Evolutionary conservation across 2,329 filamentous ascomycete genomes (phyloP).

Genomic region (Fusarium haematococcum): DNA sequence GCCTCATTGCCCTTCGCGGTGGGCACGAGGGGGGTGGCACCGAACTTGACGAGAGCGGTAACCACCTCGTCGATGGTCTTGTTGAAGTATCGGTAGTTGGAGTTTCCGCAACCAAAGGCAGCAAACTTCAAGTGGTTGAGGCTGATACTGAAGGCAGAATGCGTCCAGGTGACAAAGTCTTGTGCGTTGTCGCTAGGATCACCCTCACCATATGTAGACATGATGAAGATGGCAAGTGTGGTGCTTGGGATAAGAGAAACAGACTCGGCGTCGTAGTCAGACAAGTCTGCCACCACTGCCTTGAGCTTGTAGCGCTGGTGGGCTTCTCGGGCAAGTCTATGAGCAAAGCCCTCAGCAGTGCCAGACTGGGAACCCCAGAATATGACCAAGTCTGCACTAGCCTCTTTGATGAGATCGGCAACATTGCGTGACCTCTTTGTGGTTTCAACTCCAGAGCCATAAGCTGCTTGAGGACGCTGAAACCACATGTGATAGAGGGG

Average conservation of each 20-base stretch:
- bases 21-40: not conserved
- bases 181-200: not conserved
- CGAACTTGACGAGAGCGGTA: not conserved
- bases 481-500: not conserved
- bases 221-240: not conserved
- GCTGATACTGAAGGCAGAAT: not conserved
- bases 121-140: not conserved
- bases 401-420: not conserved
- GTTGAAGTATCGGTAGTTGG: not conserved
- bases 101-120: not conserved
- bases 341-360: not conserved
- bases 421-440: not conserved
- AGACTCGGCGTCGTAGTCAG: not conserved
- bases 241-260: not conserved
- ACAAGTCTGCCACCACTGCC: not conserved
- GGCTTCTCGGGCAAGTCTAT: not conserved
- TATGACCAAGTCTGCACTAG: not conserved
- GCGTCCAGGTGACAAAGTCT: not conserved
- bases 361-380: not conserved
- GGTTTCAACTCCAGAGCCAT: not conserved
- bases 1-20: not conserved
- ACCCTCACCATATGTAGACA: not conserved
- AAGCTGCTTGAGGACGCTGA: not conserved
- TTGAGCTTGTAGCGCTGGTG: not conserved
- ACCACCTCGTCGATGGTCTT: not conserved